Base-by-base conservation (phyloP, 2,329 filamentous ascomycete species). In the Akanthomyces uredinophilus region DNA sequence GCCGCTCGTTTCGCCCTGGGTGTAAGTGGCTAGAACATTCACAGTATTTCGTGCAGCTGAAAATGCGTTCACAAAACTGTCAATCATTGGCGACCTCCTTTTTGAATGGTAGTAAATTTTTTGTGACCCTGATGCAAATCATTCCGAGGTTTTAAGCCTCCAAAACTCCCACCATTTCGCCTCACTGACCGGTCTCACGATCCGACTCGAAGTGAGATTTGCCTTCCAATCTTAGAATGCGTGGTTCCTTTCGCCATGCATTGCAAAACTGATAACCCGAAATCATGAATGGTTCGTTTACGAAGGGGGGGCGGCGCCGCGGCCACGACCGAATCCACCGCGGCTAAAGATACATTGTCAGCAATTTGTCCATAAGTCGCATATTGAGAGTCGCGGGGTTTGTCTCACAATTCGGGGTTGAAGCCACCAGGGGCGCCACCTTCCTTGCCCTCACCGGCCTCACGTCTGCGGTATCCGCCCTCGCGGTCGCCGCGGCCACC, bases 391-490 rank as follows among this genome's bases (percentile, higher is more conserved):
- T 55, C 51, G 59, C 51, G 43, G 20, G 61, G 66, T 51, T 61
- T 65, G 71, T 80, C 85, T 87, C 81, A 89, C 88, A 96, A 96
- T 79, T 89, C 87, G 77, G 92, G 92, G 82, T 89, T 88, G 79
- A 95, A 96, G 81, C 92, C 91, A 81, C 91, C 90, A 75, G 92
- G 90, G 77, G 92, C 91, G 84, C 88, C 91, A 74, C 91, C 91
- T 83, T 96, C 92, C 87, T 96, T 96, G 79, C 88, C 85, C 78
- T 89, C 88, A 75, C 87, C 89, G 81, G 87, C 88, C 75, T 96
- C 92, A 76, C 93, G 90, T 80, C 93, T 88, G 80, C 93, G 86
- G 87, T 97, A 96, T 77, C 90, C 91, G 78, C 93, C 93, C 81
- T 92, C 88, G 74, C 90, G 89, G 79, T 91, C 89, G 72, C 90